Evolutionary conservation across 805 yeast genomes (phyloP).

Genomic region (Pichia cephalocereana): DNA sequence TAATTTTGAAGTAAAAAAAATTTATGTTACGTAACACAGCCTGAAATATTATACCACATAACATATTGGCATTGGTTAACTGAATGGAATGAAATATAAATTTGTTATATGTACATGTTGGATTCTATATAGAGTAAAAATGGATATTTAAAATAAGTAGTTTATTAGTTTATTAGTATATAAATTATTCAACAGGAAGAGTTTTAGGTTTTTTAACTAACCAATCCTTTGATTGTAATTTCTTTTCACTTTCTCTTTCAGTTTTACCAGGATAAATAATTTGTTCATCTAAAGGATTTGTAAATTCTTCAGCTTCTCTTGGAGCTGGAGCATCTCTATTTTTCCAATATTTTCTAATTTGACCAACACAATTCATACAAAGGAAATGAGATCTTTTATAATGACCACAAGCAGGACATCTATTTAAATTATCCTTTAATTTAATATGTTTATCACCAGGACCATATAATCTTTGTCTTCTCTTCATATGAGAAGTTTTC

Average conservation of each 20-base stretch:
- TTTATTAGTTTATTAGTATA: too few species aligned
- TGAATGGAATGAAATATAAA: too few species aligned
- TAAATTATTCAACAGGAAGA: conserved; percentile 37
- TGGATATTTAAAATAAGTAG: too few species aligned
- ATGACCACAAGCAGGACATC: conserved; percentile 95
- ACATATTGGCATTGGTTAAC: too few species aligned
- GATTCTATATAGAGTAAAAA: not conserved
- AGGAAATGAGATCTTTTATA: conserved; percentile 82
- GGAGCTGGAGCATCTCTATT: conserved; percentile 24
- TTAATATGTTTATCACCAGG: conserved; percentile 77
- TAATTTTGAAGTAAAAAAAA: not conserved
- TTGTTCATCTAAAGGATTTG: conserved; percentile 50
- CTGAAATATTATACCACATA: not conserved
- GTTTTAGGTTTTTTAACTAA: conserved; percentile 46
- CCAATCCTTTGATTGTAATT: conserved; percentile 47
- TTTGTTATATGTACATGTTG: too few species aligned
- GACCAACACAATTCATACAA: conserved; percentile 87
- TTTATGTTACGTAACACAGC: not conserved
- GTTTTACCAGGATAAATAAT: conserved; percentile 69
- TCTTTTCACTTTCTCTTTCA: conserved; percentile 34
- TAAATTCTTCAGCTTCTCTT: conserved; percentile 32
- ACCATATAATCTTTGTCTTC: conserved; percentile 73
- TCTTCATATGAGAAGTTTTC: conserved; percentile 79
- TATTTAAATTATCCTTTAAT: conserved; percentile 63
- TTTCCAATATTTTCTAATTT: conserved; percentile 66